Percentiles rank a stretch among this genome's conserved stretches.
phyloP scores from a whole-genome alignment of 306 rosid genomes.

The Bauhinia variegata region DNA sequence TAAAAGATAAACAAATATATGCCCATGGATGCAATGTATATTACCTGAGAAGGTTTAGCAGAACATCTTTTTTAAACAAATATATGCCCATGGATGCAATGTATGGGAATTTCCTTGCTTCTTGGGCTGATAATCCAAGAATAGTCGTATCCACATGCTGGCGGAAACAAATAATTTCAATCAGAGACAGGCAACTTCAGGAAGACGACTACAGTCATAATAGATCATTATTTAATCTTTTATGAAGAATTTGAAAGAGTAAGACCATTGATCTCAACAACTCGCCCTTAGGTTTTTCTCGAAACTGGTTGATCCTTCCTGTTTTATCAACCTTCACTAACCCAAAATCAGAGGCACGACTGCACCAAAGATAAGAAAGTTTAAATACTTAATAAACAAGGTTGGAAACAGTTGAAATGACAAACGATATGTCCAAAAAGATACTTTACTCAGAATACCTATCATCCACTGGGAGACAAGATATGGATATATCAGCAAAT shows the following conservation, averaged over 20 bases:
- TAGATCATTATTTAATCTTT: slow-evolving; percentile 15
- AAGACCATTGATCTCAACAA: slow-evolving; percentile 56
- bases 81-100: slow-evolving; percentile 63
- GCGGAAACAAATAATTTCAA: slow-evolving; percentile 31
- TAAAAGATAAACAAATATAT: no score
- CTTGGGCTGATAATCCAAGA: slow-evolving; percentile 51
- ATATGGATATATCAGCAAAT: slow-evolving; percentile 50
- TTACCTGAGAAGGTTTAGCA: slow-evolving; percentile 56
- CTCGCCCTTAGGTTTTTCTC: slow-evolving; percentile 59
- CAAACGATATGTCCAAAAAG: slow-evolving; percentile 12
- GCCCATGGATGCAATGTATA: no score
- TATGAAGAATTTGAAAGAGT: slow-evolving; percentile 33
- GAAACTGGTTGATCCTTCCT: slow-evolving; percentile 47
- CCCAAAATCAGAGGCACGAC: slow-evolving; percentile 61
- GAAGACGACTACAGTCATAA: slow-evolving; percentile 18
- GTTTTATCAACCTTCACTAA: slow-evolving; percentile 55
- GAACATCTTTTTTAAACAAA: slow-evolving; percentile 54
- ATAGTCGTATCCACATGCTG: slow-evolving; percentile 55
- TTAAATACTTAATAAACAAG: not conserved
- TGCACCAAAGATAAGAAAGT: slow-evolving; percentile 23
- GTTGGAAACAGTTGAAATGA: not conserved
- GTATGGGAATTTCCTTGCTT: slow-evolving; percentile 51
- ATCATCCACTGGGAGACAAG: slow-evolving; percentile 57
- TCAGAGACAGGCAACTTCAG: slow-evolving; percentile 31
- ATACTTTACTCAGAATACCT: slow-evolving; percentile 42